Conservation (phyloP, 768 basidiomycete species). For the Boletus rubroflammeus region DNA sequence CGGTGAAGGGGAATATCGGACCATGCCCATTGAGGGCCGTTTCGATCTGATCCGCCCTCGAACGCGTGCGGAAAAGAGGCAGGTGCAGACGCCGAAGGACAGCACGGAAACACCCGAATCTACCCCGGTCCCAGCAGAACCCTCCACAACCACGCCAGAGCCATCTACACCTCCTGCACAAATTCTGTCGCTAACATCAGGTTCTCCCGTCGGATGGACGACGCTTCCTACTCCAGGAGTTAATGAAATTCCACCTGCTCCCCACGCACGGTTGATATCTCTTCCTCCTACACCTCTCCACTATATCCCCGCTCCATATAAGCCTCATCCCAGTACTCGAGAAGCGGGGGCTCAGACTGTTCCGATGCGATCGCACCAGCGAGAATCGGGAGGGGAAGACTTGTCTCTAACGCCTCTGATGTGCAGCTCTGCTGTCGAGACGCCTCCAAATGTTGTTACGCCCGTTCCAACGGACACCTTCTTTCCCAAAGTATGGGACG, state of each 20-base stretch:
- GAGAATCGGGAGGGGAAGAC: constrained; percentile 35
- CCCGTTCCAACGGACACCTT: constrained; percentile 64
- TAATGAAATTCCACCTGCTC: constrained; percentile 61
- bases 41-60: constrained; percentile 73
- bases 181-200: constrained; percentile 27
- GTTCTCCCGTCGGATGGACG: constrained; percentile 40
- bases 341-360: constrained; percentile 22
- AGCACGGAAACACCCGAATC: constrained; percentile 17
- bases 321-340: constrained; percentile 9
- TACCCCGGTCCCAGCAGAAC: constrained; percentile 5
- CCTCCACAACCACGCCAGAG: constrained; percentile 9
- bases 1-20: constrained; percentile 71
- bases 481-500: constrained; percentile 87
- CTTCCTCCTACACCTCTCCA: constrained; percentile 42
- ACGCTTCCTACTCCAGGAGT: constrained; percentile 60
- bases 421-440: constrained; percentile 82
- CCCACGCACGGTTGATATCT: constrained; percentile 45
- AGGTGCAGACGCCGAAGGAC: neutral
- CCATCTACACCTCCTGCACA: constrained; percentile 40
- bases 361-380: constrained; percentile 15
- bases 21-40: constrained; percentile 83
- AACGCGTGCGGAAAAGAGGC: constrained; percentile 22
- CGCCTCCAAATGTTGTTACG: constrained; percentile 66
- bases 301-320: constrained; percentile 17
- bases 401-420: constrained; percentile 59